A percentile compares a stretch with the other conserved stretches of the same genome.
Evolutionary conservation across 1,284 basidiomycete species (phyloP).

Genomic region (Rhodotorula sp.): DNA sequence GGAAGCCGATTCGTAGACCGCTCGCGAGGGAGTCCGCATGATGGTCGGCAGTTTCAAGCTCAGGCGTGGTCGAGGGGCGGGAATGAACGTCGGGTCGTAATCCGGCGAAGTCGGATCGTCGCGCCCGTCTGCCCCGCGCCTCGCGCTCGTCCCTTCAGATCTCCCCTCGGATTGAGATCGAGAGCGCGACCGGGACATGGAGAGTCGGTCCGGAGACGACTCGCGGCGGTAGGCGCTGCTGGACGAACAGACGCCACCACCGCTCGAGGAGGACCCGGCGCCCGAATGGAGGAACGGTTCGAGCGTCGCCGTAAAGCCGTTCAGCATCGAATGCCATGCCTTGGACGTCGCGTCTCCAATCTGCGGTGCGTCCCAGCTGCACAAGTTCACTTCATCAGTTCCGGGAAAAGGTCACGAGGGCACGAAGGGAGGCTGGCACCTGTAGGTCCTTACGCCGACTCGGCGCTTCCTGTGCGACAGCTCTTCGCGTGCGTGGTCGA

Average conservation of each 20-base stretch:
- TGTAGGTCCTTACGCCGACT: conserved; percentile 23
- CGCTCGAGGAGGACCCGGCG: neutral
- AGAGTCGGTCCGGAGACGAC: conserved; percentile 13
- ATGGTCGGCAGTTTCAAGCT: conserved; percentile 27
- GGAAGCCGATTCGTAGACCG: neutral
- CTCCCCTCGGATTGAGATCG: neutral
- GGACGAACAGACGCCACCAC: conserved; percentile 7
- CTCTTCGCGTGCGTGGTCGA: conserved; percentile 1
- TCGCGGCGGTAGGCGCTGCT: neutral
- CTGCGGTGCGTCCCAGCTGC: conserved; percentile 27
- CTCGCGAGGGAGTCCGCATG: neutral
- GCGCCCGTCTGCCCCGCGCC: neutral
- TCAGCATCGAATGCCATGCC: conserved; percentile 19
- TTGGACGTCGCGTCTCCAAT: conserved; percentile 9
- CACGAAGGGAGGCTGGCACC: conserved; percentile 4
- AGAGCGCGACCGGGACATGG: neutral
- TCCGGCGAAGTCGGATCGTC: neutral
- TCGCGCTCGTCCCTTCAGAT: neutral
- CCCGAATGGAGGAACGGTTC: conserved; percentile 15
- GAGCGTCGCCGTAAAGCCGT: conserved; percentile 20
- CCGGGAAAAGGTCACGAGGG: neutral
- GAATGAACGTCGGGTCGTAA: conserved; percentile 15
- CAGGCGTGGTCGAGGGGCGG: conserved; percentile 11
- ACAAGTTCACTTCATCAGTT: no score
- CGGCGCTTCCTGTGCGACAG: neutral